A percentile compares a stretch with the other conserved stretches of the same genome.
phyloP scores from a whole-genome alignment of 257 asterid species.

The Solanum sejunctum region DNA sequence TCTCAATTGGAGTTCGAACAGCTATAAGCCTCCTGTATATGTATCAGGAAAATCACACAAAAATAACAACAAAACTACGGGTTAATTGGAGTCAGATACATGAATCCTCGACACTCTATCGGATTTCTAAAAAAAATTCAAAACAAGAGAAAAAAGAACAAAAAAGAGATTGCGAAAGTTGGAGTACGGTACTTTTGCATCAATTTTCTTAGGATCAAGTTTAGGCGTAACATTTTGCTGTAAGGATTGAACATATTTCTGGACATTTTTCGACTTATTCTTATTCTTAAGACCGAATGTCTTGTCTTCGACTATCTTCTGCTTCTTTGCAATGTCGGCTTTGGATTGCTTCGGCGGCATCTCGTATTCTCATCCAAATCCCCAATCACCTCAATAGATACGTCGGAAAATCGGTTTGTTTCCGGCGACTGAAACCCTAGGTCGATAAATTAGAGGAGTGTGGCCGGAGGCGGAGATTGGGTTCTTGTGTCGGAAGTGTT shows the following conservation, averaged over 20 bases:
- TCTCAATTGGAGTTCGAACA: neutral
- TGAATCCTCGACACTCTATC: neutral
- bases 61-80: neutral
- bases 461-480: constrained; percentile 1
- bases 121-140: neutral
- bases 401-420: neutral
- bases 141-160: neutral
- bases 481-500: neutral
- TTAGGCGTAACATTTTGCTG: constrained; percentile 68
- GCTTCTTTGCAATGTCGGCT: constrained; percentile 84
- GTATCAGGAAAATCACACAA: neutral
- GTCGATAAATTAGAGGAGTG: neutral
- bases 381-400: neutral
- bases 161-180: neutral
- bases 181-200: constrained; percentile 46
- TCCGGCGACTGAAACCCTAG: neutral
- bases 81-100: neutral
- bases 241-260: constrained; percentile 86
- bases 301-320: constrained; percentile 86
- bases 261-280: constrained; percentile 86
- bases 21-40: neutral
- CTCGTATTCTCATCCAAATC: constrained; percentile 12
- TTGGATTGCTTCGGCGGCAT: constrained; percentile 93
- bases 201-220: constrained; percentile 48
- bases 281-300: constrained; percentile 97